Base-by-base conservation (phyloP, 768 basidiomycete genomes). In the Peribolospora baueri region DNA sequence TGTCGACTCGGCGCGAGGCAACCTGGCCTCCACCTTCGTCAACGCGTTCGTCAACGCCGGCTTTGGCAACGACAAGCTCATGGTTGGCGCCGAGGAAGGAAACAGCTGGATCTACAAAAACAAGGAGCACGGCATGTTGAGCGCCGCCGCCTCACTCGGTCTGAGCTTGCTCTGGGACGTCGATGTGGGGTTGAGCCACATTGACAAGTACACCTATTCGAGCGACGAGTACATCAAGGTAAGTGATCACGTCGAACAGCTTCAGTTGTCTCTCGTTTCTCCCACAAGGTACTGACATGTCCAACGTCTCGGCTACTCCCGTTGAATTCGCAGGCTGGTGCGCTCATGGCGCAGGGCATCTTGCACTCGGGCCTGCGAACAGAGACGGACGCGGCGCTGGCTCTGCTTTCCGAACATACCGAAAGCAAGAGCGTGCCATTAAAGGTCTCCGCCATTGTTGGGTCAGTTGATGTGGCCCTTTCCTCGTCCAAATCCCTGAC, bases 81-180 rank as follows among this genome's bases (percentile, higher is more conserved):
- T 98, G 85, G 87, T 90, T 5, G 82, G 81, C 64, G 91, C 88
- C 1, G 84, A 87, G 57, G 90, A 93, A 63, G 91, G 93, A 10
- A 84, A 78, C 68, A 90, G 86, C 62, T 98, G 88, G 88, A 86
- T 98, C 56, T 98, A 97, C 74, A 97, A 97, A 75, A 97, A 97
- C 73, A 97, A 97, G 70, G 91, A 95, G 53, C 86, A 93, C 59
- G 93, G 84, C 53, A 97, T 95, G 87, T 80, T 91, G 75, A 85
- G 83, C 57, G 93, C 93, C 36, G 80, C 90, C 38, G 93, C 93
- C 4, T 90, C 85, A 54, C 74, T 98, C 54, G 93, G 93, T 14
- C 72, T 97, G 47, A 82, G 82, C 69, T 72, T 95, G 58, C 72
- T 98, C 2, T 98, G 93, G 93, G 88, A 97, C 65, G 84, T 84